Evolutionary conservation across 371 early-diverging fungal genomes (phyloP).

Genomic region (Mortierella sp.): DNA sequence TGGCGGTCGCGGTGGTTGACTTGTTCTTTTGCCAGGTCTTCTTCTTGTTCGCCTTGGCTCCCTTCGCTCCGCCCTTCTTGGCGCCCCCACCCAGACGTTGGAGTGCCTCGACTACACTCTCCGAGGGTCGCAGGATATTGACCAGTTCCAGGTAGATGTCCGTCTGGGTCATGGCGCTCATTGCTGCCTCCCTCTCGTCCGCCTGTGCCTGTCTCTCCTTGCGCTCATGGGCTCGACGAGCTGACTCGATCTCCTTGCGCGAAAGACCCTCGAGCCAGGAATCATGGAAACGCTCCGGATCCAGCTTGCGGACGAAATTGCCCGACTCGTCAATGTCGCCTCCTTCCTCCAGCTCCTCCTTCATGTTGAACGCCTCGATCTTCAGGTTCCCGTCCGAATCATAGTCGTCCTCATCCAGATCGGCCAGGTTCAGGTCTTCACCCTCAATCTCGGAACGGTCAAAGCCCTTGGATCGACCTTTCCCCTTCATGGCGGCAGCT

Average conservation of each 20-base stretch:
- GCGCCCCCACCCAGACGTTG: conserved; percentile 71
- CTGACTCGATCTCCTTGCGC: conserved; percentile 79
- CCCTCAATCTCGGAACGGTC: conserved; percentile 32
- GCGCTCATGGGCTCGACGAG: conserved; percentile 78
- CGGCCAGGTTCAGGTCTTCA: conserved; percentile 26
- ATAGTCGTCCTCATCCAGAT: conserved; percentile 55
- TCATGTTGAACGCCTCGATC: conserved; percentile 92
- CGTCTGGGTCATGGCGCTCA: conserved; percentile 56
- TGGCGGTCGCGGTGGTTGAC: conserved; percentile 9
- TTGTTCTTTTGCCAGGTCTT: conserved; percentile 69
- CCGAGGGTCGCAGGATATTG: conserved; percentile 76
- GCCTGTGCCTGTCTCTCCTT: conserved; percentile 64
- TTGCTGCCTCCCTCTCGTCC: conserved; percentile 67
- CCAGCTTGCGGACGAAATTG: conserved; percentile 85
- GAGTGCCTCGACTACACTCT: conserved; percentile 78
- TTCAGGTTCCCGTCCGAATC: conserved; percentile 57
- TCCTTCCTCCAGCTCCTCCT: conserved; percentile 89
- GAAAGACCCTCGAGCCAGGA: conserved; percentile 89
- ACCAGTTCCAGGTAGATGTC: conserved; percentile 72
- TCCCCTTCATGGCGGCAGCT: conserved; percentile 8
- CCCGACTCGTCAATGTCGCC: conserved; percentile 88
- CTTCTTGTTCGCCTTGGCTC: conserved; percentile 68
- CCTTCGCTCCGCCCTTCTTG: conserved; percentile 66
- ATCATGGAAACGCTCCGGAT: conserved; percentile 90
- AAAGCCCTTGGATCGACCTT: conserved; percentile 33